These are phyloP conservation scores for Aegilops longissima DNA, from an alignment of 176 grass and related monocot genomes.

Conservation along the genomic window DNA sequence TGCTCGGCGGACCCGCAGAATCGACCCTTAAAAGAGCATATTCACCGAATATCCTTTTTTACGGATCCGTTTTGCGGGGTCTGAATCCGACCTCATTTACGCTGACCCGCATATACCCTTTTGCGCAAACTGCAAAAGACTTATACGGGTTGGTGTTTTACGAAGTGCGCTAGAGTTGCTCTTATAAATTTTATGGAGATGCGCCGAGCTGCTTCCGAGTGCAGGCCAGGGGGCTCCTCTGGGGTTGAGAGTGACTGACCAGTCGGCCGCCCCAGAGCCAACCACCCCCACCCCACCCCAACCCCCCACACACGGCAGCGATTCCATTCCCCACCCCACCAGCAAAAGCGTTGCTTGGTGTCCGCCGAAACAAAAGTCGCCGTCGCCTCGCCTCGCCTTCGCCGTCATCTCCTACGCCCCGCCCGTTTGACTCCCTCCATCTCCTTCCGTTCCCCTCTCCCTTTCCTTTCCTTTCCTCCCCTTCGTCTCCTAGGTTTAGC, in stretches of 20 bases:
- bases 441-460: conserved; percentile 1
- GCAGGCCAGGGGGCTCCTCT: background rate
- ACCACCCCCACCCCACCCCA: background rate
- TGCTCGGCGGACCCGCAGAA: too few species aligned
- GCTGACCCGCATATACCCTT: too few species aligned
- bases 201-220: background rate
- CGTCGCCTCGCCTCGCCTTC: conserved; percentile 29
- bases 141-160: too few species aligned
- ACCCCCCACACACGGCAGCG: background rate
- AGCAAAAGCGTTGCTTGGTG: conserved; percentile 27
- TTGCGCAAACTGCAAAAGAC: too few species aligned
- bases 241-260: background rate
- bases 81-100: too few species aligned
- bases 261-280: conserved; percentile 1
- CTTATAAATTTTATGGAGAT: too few species aligned
- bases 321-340: conserved; percentile 33
- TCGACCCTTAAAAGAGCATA: too few species aligned
- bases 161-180: too few species aligned
- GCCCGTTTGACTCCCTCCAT: conserved; percentile 30
- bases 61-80: too few species aligned
- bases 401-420: conserved; percentile 16
- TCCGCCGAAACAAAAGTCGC: conserved; percentile 45
- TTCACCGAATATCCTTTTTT: too few species aligned
- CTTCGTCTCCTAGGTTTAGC: conserved; percentile 25
- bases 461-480: background rate